phyloP scores from a whole-genome alignment of 352 stramenopile genomes.

The Pelagophyceae sp. region DNA sequence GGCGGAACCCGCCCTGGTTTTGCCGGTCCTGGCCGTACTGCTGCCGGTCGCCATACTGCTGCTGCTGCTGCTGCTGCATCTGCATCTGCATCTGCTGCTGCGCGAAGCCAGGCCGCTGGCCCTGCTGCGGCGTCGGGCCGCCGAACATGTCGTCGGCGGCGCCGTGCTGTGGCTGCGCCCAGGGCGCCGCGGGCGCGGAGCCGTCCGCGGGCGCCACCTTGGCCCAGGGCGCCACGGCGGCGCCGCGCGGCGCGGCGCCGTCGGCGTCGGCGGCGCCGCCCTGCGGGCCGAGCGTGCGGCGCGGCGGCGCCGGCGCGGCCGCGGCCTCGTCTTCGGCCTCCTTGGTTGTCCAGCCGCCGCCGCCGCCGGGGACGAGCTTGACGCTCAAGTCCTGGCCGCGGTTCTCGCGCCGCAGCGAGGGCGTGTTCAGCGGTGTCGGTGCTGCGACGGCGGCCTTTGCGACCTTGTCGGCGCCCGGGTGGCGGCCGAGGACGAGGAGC shows the following conservation, averaged over 20 bases:
- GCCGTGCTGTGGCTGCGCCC: background rate
- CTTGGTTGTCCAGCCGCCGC: constrained; percentile 2
- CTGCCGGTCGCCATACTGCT: no score
- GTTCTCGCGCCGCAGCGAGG: constrained; percentile 15
- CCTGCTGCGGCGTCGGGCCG: background rate
- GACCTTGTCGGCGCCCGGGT: background rate
- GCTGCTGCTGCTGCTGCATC: background rate
- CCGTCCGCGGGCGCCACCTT: background rate
- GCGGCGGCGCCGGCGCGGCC: background rate
- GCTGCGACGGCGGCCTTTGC: background rate
- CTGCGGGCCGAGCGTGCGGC: background rate
- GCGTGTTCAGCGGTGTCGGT: constrained; percentile 13
- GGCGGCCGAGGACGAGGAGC: background rate
- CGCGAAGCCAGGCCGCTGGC: background rate
- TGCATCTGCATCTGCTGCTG: background rate
- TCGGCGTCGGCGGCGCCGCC: background rate
- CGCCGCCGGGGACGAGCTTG: constrained; percentile 12
- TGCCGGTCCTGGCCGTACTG: no score
- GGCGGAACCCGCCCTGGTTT: no score
- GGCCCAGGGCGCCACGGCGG: background rate
- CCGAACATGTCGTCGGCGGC: no score
- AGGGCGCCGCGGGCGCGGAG: background rate
- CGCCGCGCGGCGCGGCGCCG: background rate
- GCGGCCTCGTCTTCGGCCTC: background rate
- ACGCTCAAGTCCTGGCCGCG: constrained; percentile 11